Evolutionary conservation across 2,329 filamentous ascomycete species (phyloP).

Genomic region (Aspergillaceae sp.): DNA sequence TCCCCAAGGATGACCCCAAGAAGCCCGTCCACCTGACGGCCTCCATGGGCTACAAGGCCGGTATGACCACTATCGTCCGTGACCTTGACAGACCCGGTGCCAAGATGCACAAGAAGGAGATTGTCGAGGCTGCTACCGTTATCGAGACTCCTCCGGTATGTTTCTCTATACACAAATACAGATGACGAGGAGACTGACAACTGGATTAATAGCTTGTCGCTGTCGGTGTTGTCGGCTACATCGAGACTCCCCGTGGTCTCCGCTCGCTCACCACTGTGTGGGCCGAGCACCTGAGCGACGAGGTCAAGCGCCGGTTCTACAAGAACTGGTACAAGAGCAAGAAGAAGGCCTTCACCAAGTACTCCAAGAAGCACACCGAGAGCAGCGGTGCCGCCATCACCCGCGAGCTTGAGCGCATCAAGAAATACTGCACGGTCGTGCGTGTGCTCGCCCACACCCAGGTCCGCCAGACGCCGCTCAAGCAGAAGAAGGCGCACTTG

Average conservation of each 20-base stretch:
- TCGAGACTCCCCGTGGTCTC: conserved; percentile 98
- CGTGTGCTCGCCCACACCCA: conserved; percentile 99
- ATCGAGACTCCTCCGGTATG: conserved; percentile 94
- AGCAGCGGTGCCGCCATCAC: conserved; percentile 81
- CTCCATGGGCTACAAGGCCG: conserved; percentile 99
- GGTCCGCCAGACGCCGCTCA: conserved; percentile 97
- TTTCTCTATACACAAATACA: conserved; percentile 22
- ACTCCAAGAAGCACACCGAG: conserved; percentile 99
- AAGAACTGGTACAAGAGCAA: conserved; percentile 99
- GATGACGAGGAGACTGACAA: neutral
- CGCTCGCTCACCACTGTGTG: conserved; percentile 99
- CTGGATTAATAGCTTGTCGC: conserved; percentile 75
- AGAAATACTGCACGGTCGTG: conserved; percentile 99
- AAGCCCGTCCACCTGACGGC: conserved; percentile 98
- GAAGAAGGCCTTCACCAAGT: conserved; percentile 99
- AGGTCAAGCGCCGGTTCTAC: conserved; percentile 99
- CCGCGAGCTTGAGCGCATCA: conserved; percentile 98
- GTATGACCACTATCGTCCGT: conserved; percentile 99
- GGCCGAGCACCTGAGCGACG: conserved; percentile 98
- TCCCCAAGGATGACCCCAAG: conserved; percentile 99
- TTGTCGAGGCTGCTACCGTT: conserved; percentile 80
- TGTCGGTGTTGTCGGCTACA: conserved; percentile 99
- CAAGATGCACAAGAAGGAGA: conserved; percentile 99
- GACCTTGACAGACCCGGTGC: conserved; percentile 98
- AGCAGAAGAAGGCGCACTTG: conserved; percentile 99